phyloP scores from a whole-genome alignment of 176 grass and related monocot species.

The Bonia amplexicaulis region DNA sequence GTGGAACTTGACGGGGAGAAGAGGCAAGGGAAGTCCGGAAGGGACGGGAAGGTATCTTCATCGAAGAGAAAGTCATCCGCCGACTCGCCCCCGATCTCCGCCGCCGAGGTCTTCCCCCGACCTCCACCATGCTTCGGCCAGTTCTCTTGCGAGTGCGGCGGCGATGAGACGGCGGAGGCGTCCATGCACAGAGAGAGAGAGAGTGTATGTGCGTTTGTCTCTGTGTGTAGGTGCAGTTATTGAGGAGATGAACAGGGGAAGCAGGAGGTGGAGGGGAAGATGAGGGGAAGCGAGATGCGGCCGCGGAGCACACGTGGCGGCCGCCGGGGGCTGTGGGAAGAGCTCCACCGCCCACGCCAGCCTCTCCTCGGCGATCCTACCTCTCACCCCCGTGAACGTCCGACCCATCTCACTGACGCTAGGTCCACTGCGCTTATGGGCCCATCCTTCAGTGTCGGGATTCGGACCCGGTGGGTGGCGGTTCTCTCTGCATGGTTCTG shows the following conservation, averaged over 20 bases:
- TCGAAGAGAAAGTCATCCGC: conserved; percentile 67
- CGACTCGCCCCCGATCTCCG: conserved; percentile 38
- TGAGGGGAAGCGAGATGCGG: conserved; percentile 36
- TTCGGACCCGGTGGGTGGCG: accelerated
- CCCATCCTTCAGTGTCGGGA: neutral
- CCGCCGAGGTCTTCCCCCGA: conserved; percentile 6
- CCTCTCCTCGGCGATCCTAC: conserved; percentile 26
- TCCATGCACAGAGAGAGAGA: conserved; percentile 47
- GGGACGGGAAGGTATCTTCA: conserved; percentile 59
- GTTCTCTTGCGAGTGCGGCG: conserved; percentile 28
- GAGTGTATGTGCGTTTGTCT: neutral
- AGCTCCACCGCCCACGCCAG: conserved; percentile 50
- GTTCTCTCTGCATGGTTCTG: neutral
- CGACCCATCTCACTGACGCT: neutral
- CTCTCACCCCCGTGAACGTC: neutral
- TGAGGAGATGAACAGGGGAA: conserved; percentile 37
- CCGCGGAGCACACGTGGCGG: conserved; percentile 41
- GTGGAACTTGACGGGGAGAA: conserved; percentile 53
- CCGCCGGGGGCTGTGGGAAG: conserved; percentile 23
- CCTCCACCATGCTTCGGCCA: conserved; percentile 20
- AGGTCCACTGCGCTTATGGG: accelerated
- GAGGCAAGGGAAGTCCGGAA: conserved; percentile 71
- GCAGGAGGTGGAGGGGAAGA: conserved; percentile 28
- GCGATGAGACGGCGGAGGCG: conserved; percentile 36
- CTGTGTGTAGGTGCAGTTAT: conserved; percentile 44